phyloP scores from a whole-genome alignment of 75 land plant species.

The Chamaecyparis obtusa region DNA sequence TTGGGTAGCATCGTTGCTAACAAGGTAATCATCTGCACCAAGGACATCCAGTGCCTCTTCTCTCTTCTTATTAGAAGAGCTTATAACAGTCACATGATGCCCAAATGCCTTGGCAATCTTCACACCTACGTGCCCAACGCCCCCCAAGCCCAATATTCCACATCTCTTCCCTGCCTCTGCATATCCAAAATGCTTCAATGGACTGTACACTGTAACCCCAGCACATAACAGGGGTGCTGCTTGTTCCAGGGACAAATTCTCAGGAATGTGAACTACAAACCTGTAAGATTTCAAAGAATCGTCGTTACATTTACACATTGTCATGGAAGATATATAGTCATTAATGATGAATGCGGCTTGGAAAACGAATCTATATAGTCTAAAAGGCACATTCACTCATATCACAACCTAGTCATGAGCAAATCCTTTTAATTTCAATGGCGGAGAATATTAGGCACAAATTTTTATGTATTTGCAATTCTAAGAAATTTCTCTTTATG shows the following conservation, averaged over 20 bases:
- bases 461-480: too few relatives aligned
- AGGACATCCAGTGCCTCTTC: slow-evolving; percentile 77
- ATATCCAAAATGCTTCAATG: slow-evolving; percentile 75
- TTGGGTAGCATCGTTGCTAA: slow-evolving; percentile 56
- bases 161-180: slow-evolving; percentile 52
- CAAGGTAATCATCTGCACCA: slow-evolving; percentile 80
- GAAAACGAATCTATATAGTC: too few relatives aligned
- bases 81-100: slow-evolving; percentile 87
- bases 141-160: slow-evolving; percentile 85
- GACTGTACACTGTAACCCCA: slow-evolving; percentile 91
- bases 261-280: slow-evolving; percentile 80
- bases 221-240: slow-evolving; percentile 96
- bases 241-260: slow-evolving; percentile 61
- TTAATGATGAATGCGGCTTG: background rate
- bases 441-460: too few relatives aligned
- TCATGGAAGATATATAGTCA: background rate
- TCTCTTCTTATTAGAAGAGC: slow-evolving; percentile 79
- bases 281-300: slow-evolving; percentile 26
- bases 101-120: slow-evolving; percentile 93
- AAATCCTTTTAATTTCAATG: too few relatives aligned
- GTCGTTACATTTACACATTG: background rate
- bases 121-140: slow-evolving; percentile 94
- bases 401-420: too few relatives aligned
- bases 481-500: too few relatives aligned
- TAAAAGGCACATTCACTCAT: too few relatives aligned